Conservation (phyloP, 805 yeast genomes). For the Saturnispora bothae region DNA sequence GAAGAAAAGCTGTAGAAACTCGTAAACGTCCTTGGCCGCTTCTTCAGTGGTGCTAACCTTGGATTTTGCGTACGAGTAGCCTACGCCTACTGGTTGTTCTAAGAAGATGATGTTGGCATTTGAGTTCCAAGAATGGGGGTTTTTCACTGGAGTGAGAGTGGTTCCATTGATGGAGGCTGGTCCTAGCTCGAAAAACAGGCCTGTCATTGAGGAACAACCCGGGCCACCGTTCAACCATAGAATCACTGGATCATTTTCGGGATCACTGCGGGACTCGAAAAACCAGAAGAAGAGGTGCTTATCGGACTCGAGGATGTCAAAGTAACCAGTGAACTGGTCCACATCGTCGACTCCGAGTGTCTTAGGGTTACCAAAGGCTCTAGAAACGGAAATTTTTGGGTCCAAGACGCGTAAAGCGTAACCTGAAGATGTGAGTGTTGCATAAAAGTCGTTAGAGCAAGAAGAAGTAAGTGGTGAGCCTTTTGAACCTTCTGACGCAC, state of each 20-base stretch:
- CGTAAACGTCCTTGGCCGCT: conserved; percentile 76
- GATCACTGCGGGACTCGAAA: conserved; percentile 83
- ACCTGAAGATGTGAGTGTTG: too few relatives aligned
- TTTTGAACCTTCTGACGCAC: too few relatives aligned
- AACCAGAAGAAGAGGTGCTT: conserved; percentile 79
- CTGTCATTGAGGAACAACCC: conserved; percentile 85
- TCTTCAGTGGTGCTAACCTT: conserved; percentile 64
- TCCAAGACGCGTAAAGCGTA: conserved; percentile 19
- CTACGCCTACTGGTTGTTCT: conserved; percentile 85
- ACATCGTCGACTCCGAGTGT: conserved; percentile 72
- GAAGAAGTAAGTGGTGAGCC: too few relatives aligned
- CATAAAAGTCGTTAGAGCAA: too few relatives aligned
- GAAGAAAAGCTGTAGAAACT: conserved; percentile 71
- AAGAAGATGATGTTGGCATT: conserved; percentile 79
- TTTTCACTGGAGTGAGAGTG: conserved; percentile 51
- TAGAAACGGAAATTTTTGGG: too few relatives aligned
- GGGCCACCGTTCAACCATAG: conserved; percentile 95
- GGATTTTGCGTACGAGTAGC: conserved; percentile 45
- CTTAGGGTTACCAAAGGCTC: conserved; percentile 38
- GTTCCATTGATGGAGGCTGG: conserved; percentile 54
- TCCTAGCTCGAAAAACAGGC: conserved; percentile 78
- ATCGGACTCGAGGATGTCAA: conserved; percentile 53
- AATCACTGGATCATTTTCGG: conserved; percentile 73
- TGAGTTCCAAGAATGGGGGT: conserved; percentile 76
- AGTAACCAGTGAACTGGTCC: conserved; percentile 75